Evolutionary conservation across 768 basidiomycete genomes (phyloP).

Genomic region (Termitomyces sp.): DNA sequence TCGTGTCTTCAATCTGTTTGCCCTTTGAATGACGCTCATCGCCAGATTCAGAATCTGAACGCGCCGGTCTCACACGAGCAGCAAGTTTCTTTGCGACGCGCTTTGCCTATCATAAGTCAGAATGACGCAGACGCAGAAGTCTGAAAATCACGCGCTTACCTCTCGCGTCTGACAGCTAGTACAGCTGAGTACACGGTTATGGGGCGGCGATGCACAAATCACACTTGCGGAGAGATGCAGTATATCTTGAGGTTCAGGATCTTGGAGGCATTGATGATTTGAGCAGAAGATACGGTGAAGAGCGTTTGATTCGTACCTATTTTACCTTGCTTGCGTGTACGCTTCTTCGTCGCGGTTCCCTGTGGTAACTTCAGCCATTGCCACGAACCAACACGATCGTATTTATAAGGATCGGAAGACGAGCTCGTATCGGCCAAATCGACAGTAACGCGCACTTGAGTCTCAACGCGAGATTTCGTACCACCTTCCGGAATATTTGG

Average conservation of each 20-base stretch:
- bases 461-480: conserved; percentile 92
- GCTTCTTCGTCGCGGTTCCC: conserved; percentile 78
- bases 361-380: conserved; percentile 79
- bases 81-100: conserved; percentile 87
- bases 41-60: conserved; percentile 67
- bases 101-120: conserved; percentile 55
- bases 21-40: conserved; percentile 48
- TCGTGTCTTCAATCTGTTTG: conserved; percentile 56
- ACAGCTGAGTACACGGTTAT: conserved; percentile 73
- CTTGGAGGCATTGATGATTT: conserved; percentile 30
- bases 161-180: conserved; percentile 87
- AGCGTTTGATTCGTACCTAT: conserved; percentile 44
- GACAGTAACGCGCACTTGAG: conserved; percentile 82
- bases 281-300: conserved; percentile 13
- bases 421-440: conserved; percentile 70
- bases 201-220: conserved; percentile 76
- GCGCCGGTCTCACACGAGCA: conserved; percentile 71
- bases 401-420: conserved; percentile 53
- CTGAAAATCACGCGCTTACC: conserved; percentile 32
- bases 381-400: conserved; percentile 85
- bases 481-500: conserved; percentile 79
- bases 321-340: conserved; percentile 79
- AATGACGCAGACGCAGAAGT: conserved; percentile 3
- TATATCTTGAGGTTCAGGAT: conserved; percentile 62
- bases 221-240: conserved; percentile 70